These are phyloP conservation scores for Coniochaeta sp. DNA, from an alignment of 2,329 filamentous ascomycete species.

Conservation along the genomic window DNA sequence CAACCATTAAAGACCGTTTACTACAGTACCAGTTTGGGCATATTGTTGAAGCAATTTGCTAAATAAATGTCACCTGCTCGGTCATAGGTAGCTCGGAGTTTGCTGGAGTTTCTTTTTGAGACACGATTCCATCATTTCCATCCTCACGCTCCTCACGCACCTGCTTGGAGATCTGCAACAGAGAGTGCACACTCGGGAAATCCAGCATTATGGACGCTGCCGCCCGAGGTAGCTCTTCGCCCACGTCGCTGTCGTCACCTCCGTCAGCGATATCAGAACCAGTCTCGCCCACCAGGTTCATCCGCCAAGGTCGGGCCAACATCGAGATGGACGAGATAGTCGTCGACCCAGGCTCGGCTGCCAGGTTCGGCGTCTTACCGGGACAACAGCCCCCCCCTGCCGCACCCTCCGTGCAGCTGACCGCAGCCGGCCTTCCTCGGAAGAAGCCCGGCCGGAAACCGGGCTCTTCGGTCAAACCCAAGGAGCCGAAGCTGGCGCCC, in stretches of 20 bases:
- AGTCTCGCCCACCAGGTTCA: slow-evolving; percentile 33
- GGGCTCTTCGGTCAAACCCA: slow-evolving; percentile 36
- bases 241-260: slow-evolving; percentile 43
- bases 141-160: neutral
- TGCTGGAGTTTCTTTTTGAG: neutral
- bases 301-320: slow-evolving; percentile 22
- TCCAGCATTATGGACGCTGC: neutral
- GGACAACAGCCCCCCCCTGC: slow-evolving; percentile 22
- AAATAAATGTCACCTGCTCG: neutral
- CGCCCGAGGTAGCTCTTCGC: slow-evolving; percentile 30
- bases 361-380: slow-evolving; percentile 23
- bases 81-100: neutral
- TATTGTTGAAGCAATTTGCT: neutral
- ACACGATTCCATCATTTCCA: neutral
- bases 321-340: slow-evolving; percentile 43
- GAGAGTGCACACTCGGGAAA: neutral
- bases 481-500: slow-evolving; percentile 13
- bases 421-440: slow-evolving; percentile 49
- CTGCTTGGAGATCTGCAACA: neutral
- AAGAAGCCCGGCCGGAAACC: slow-evolving; percentile 62
- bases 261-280: slow-evolving; percentile 44
- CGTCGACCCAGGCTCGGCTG: slow-evolving; percentile 31
- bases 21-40: neutral
- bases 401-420: slow-evolving; percentile 38
- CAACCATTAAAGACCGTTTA: neutral